A percentile compares a stretch with the other conserved stretches of the same genome.
Evolutionary conservation across 2,329 filamentous ascomycete genomes (phyloP).

Genomic region (Verticillium isaacii): DNA sequence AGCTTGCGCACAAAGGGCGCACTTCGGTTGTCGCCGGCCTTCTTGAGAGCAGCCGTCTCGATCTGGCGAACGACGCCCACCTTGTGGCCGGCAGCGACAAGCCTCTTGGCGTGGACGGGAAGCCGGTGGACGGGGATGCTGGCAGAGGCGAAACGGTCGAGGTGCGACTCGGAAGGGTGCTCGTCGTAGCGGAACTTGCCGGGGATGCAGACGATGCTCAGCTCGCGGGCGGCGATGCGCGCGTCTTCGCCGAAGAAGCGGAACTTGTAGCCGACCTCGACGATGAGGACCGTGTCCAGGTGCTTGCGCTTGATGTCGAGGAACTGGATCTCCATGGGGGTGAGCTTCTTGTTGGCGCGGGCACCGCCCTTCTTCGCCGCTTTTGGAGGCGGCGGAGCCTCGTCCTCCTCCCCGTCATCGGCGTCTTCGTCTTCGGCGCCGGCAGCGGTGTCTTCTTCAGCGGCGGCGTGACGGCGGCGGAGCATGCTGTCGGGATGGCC

Average conservation of each 20-base stretch:
- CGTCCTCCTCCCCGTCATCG: conserved; percentile 47
- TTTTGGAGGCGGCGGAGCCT: conserved; percentile 39
- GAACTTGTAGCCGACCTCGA: conserved; percentile 98
- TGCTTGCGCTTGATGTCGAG: conserved; percentile 91
- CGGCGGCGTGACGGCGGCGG: conserved; percentile 52
- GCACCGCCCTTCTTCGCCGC: conserved; percentile 61
- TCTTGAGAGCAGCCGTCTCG: conserved; percentile 93
- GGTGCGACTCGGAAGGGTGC: conserved; percentile 85
- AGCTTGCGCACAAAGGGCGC: conserved; percentile 87
- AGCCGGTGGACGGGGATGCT: conserved; percentile 91
- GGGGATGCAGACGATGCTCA: conserved; percentile 94
- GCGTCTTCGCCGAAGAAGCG: conserved; percentile 96
- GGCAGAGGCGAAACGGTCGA: conserved; percentile 88
- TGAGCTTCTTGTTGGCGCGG: conserved; percentile 64
- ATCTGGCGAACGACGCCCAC: conserved; percentile 92
- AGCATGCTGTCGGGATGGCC: conserved; percentile 80
- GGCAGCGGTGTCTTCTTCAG: conserved; percentile 46
- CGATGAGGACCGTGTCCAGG: conserved; percentile 81
- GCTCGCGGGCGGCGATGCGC: conserved; percentile 77
- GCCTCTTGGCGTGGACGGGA: conserved; percentile 87
- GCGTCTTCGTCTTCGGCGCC: conserved; percentile 50
- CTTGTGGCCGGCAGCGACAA: conserved; percentile 90
- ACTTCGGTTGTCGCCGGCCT: conserved; percentile 90
- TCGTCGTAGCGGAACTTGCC: conserved; percentile 94
- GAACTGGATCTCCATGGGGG: conserved; percentile 89